Base-by-base conservation (phyloP, 2,329 filamentous ascomycete species). In the Lecanicillium sp. region DNA sequence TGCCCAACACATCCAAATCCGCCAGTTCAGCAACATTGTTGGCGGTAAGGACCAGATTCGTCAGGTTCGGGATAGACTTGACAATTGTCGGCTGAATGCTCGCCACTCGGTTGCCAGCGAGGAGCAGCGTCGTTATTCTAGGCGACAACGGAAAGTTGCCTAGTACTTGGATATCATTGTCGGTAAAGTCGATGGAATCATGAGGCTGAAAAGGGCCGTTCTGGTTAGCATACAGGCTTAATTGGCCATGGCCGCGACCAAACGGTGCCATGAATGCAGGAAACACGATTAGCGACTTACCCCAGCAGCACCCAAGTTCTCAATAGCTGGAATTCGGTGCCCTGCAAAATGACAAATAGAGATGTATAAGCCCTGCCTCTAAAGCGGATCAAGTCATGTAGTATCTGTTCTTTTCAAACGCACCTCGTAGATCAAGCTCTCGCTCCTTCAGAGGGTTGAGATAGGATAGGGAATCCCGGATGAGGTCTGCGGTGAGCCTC, bases 371-470 rank as follows among this genome's bases (percentile, higher is more conserved):
- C 77, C 78, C 74, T 86, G 84, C 22, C 77, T 81, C 60, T 59
- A 57, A 55, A 69, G 79, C 43, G 52, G 11, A 59, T 59, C 55
- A 59, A 59, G 53, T 44, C 78, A 79, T 88, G 86, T 86, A 95
- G 87, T 79, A 94, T 92, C 88, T 90, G 86, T 74, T 81, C 87
- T 87, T 94, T 87, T 84, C 84, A 67, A 67, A 76, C 88, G 80
- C 85, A 97, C 92, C 92, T 95, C 92, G 82, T 57, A 98, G 87
- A 74, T 97, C 89, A 64, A 98, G 80, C 78, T 98, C 92, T 66
- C 92, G 87, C 77, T 98, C 92, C 71, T 92, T 94, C 65, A 98
- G 78, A 62, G 90, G 89, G 69, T 97, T 98, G 68, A 97, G 84
- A 75, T 96, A 98, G 63, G 90, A 96, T 52, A 95, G 84, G 60